Conservation (phyloP, 2,329 filamentous ascomycete species). For the Elsinoe fawcettii region DNA sequence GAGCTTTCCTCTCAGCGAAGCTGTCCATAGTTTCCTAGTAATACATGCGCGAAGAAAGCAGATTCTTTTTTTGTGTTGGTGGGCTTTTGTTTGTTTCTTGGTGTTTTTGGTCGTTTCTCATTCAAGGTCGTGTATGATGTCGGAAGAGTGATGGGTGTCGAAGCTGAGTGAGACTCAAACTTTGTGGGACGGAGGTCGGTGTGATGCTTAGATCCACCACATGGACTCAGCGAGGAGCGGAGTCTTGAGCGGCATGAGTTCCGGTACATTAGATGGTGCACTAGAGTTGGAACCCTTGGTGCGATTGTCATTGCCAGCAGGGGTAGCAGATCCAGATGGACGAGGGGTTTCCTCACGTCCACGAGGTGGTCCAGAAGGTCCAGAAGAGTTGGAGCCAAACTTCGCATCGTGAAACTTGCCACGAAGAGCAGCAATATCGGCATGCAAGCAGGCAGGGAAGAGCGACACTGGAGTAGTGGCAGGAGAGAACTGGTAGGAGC, state of each 20-base stretch:
- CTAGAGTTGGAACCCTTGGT: constrained; percentile 20
- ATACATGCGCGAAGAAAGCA: neutral
- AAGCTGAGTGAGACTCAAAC: constrained; percentile 6
- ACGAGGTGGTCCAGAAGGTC: constrained; percentile 18
- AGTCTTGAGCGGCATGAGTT: constrained; percentile 3
- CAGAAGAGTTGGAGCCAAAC: constrained; percentile 23
- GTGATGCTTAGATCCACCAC: neutral
- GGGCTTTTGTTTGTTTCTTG: neutral
- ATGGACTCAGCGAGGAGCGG: constrained; percentile 4
- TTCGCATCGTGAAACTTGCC: constrained; percentile 65
- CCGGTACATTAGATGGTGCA: neutral
- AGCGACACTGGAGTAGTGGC: constrained; percentile 88
- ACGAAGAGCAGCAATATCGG: constrained; percentile 77
- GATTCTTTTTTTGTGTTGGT: neutral
- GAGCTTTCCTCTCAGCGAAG: neutral
- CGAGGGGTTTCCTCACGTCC: constrained; percentile 17
- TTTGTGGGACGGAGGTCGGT: neutral
- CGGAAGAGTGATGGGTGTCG: neutral
- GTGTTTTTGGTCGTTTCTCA: neutral
- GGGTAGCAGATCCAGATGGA: constrained; percentile 16
- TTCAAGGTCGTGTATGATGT: neutral
- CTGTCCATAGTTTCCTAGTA: neutral
- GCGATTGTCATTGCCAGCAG: neutral
- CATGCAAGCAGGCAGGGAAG: constrained; percentile 88
- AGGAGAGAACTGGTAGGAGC: constrained; percentile 86